Percentiles rank a stretch among this genome's conserved stretches.
These are phyloP conservation scores for Ogataea nakhonphanomensis DNA, from an alignment of 805 yeast species.

Conservation along the genomic window DNA sequence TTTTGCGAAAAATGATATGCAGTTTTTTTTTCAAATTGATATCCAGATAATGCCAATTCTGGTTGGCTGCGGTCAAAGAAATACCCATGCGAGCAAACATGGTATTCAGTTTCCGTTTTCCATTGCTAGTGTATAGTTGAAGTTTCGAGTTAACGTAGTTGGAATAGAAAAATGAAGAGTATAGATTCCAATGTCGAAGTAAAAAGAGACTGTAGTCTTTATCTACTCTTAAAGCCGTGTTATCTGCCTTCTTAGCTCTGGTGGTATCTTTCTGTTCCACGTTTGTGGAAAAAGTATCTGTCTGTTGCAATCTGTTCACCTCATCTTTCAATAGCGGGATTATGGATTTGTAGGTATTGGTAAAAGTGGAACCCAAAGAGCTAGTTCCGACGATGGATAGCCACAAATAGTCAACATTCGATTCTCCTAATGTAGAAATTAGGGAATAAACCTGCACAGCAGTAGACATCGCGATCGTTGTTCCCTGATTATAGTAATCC, in stretches of 20 bases:
- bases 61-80: constrained; percentile 81
- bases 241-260: constrained; percentile 32
- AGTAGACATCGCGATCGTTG: constrained; percentile 68
- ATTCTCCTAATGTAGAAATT: constrained; percentile 78
- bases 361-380: constrained; percentile 69
- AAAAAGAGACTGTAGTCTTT: constrained; percentile 83
- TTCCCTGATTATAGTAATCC: constrained; percentile 79
- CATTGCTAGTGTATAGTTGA: constrained; percentile 87
- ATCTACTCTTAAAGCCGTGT: constrained; percentile 53
- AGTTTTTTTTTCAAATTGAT: constrained; percentile 71
- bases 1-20: constrained; percentile 63
- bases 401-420: constrained; percentile 72
- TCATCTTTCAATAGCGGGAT: constrained; percentile 80
- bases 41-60: constrained; percentile 90
- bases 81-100: constrained; percentile 97
- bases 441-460: constrained; percentile 80
- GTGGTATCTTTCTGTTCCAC: constrained; percentile 18
- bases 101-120: constrained; percentile 79
- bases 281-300: constrained; percentile 6
- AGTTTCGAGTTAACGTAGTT: constrained; percentile 85
- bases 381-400: constrained; percentile 84
- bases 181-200: constrained; percentile 88
- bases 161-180: constrained; percentile 88
- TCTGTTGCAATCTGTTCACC: constrained; percentile 62
- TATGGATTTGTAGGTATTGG: constrained; percentile 67